Conservation (phyloP, 768 basidiomycete species). For the Vishniacozyma victoriae region DNA sequence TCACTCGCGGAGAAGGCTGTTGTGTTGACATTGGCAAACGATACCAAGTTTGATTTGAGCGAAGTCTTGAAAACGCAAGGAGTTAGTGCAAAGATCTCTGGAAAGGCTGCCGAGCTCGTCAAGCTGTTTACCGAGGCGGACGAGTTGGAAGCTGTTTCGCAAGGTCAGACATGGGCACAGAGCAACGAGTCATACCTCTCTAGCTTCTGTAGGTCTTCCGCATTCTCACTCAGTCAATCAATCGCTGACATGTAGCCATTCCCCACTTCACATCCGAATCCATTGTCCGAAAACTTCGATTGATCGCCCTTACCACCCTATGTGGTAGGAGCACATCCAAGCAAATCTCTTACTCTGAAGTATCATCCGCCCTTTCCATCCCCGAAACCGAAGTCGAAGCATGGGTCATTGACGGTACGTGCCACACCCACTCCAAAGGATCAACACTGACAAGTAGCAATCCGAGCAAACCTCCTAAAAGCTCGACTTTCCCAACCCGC, state of each 20-base stretch:
- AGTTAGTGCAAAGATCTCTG: conserved; percentile 20
- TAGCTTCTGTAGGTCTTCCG: conserved; percentile 26
- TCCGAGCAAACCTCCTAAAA: conserved; percentile 35
- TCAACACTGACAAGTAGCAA: conserved; percentile 21
- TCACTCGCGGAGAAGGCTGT: conserved; percentile 31
- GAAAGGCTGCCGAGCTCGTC: conserved; percentile 29
- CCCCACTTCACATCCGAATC: conserved; percentile 26
- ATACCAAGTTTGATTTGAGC: conserved; percentile 31
- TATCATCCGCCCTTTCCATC: conserved; percentile 31
- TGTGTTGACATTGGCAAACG: conserved; percentile 24
- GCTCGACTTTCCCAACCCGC: conserved; percentile 44
- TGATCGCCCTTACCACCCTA: conserved; percentile 39
- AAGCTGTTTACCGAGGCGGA: conserved; percentile 32
- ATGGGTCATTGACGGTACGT: conserved; percentile 45
- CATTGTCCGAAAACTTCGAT: conserved; percentile 36
- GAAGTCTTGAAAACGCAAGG: conserved; percentile 24
- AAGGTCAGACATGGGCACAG: conserved; percentile 32
- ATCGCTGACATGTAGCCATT: conserved; percentile 14
- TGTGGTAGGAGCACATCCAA: conserved; percentile 20
- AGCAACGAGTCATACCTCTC: conserved; percentile 29
- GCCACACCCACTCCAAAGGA: not conserved
- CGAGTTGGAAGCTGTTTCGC: conserved; percentile 31
- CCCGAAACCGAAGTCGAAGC: conserved; percentile 39
- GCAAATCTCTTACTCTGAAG: conserved; percentile 29
- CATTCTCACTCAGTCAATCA: not conserved